Evolutionary conservation across 2,329 filamentous ascomycete species (phyloP).

Genomic region (Pseudogymnoascus sp.): DNA sequence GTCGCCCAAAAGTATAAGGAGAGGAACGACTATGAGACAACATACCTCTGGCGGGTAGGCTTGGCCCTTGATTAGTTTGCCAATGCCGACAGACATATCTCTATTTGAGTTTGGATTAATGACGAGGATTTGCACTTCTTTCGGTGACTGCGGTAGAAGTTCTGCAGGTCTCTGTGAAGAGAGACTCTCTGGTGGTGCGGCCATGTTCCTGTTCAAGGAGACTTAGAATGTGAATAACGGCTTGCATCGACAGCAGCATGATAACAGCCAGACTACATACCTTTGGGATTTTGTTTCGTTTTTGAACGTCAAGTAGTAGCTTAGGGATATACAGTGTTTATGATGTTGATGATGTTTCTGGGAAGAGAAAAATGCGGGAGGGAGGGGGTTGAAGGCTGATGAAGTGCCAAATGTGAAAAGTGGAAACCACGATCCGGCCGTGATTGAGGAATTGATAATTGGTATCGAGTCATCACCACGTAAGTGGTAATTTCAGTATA

Average conservation of each 20-base stretch:
- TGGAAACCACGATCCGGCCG: slow-evolving; percentile 1
- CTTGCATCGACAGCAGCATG: not conserved
- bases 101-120: slow-evolving; percentile 73
- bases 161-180: not conserved
- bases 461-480: slow-evolving; percentile 5
- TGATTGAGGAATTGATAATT: slow-evolving; percentile 6
- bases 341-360: not conserved
- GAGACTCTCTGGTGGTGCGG: not conserved
- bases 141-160: not conserved
- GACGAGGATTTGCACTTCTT: slow-evolving; percentile 49
- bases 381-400: not conserved
- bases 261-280: not conserved
- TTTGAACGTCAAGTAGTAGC: not conserved
- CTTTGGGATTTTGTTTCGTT: not conserved
- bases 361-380: not conserved
- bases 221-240: not conserved
- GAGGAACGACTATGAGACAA: not conserved
- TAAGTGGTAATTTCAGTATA: not conserved
- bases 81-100: slow-evolving; percentile 62
- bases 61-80: slow-evolving; percentile 36
- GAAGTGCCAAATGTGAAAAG: not conserved
- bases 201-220: not conserved
- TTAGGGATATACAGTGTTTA: not conserved
- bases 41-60: not conserved
- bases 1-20: no score